Evolutionary conservation across 345 rosid genomes (phyloP).

Genomic region (Punica granatum): DNA sequence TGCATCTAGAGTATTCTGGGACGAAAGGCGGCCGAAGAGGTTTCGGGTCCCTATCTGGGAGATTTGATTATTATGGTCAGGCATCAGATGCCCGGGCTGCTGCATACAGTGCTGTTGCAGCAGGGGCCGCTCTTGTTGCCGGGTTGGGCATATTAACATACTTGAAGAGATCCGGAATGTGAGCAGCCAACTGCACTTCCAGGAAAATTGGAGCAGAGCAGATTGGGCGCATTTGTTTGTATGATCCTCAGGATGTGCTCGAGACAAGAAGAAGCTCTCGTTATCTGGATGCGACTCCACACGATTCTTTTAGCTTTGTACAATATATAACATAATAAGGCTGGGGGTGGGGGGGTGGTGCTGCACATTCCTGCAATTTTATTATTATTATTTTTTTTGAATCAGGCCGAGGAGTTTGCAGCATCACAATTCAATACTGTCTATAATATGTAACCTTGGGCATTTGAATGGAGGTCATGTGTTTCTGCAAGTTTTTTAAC

Average conservation of each 20-base stretch:
- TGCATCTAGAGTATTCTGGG: constrained; percentile 76
- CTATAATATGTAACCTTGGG: too few relatives aligned
- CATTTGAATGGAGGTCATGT: too few relatives aligned
- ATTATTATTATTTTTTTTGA: too few relatives aligned
- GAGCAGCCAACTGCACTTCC: too few relatives aligned
- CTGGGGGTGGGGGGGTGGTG: neutral
- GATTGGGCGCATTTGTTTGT: too few relatives aligned
- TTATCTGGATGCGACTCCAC: neutral
- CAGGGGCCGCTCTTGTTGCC: constrained; percentile 88
- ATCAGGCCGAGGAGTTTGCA: neutral
- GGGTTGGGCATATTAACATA: constrained; percentile 77
- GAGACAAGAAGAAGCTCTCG: neutral
- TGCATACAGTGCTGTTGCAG: constrained; percentile 84
- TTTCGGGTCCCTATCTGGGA: constrained; percentile 25
- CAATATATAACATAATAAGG: neutral
- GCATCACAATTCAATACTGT: too few relatives aligned
- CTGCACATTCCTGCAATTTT: neutral
- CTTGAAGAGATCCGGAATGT: constrained; percentile 47
- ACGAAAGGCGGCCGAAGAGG: constrained; percentile 29
- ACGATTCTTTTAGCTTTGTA: neutral
- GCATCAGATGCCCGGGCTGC: constrained; percentile 73
- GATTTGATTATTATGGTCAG: neutral
- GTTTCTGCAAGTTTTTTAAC: too few relatives aligned
- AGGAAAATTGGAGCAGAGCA: too few relatives aligned
- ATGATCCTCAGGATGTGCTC: too few relatives aligned